Evolutionary conservation across 495 filamentous ascomycete genomes (phyloP), one percentile per base, ranked within the genome.

Genomic region (Penicillium malachiteum): DNA sequence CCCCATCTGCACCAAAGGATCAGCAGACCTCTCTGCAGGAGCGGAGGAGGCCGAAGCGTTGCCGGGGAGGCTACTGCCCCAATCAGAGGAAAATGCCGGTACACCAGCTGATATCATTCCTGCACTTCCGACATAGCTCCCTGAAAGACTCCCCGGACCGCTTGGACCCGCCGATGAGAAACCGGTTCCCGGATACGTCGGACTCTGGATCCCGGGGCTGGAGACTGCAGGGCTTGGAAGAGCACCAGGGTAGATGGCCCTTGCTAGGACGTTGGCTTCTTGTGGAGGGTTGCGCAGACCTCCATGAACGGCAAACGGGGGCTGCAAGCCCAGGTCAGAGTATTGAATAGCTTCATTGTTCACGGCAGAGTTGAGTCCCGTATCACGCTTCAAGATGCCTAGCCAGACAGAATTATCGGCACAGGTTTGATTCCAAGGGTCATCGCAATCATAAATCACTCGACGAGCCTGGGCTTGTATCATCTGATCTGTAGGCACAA

Each of bases 401-500:
- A 90, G 72, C 83, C 85, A 87, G 1, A 78, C 65, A 3, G 73
- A 71, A 53, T 90, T 85, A 58, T 90, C 87, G 7, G 86, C 83
- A 17, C 81, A 84, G 0, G 86, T 89, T 65, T 88, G 86, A 52
- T 89, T 88, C 85, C 85, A 90, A 16, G 77, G 76, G 56, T 89
- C 87, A 55, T 87, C 82, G 43, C 66, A 76, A 14, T 81, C 82
- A 65, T 87, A 89, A 54, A 89, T 81, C 53, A 87, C 81, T 30
- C 80, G 71, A 48, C 87, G 83, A 7, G 78, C 86, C 63, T 87
- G 75, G 14, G 71, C 74, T 67, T 89, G 86, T 34, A 90, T 60
- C 58, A 86, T 81, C 14, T 71, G 70, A 61, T 90, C 86, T 31
- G 77, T 79, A 5, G 84, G 84, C 38, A 80, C 68, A 33, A 77